phyloP scores from a whole-genome alignment of 2,329 filamentous ascomycete species.

The Arthrocladium fulminans region DNA sequence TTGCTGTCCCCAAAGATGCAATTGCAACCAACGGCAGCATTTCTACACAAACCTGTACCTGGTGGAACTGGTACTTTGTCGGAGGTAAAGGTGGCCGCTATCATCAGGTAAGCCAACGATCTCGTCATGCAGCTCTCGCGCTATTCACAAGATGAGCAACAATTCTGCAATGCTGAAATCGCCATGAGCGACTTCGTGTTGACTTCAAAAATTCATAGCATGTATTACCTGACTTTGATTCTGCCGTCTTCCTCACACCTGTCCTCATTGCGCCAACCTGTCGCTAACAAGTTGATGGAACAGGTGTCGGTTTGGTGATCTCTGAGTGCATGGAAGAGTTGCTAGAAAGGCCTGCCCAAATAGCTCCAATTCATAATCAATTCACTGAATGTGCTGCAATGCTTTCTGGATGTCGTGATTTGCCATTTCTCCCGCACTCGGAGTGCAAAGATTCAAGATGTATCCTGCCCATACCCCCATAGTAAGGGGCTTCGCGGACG shows the following conservation, averaged over 20 bases:
- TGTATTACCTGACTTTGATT: conserved; percentile 11
- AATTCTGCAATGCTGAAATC: conserved; percentile 11
- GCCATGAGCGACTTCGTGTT: conserved; percentile 3
- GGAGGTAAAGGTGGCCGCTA: not conserved
- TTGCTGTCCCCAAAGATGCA: no score
- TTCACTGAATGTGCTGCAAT: no score
- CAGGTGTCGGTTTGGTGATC: not conserved
- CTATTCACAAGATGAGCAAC: conserved; percentile 3
- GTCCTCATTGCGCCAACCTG: not conserved
- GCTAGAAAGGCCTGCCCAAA: not conserved
- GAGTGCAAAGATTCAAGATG: no score
- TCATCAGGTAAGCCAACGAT: conserved; percentile 24
- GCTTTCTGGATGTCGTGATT: no score
- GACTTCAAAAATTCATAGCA: conserved; percentile 9
- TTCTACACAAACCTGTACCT: not conserved
- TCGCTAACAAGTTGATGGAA: not conserved
- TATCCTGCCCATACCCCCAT: no score
- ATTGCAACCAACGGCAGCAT: not conserved
- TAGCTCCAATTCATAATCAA: no score
- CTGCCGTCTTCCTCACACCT: not conserved
- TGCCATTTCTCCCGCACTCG: no score
- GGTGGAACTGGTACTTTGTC: no score
- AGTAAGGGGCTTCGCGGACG: no score
- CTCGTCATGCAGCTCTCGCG: not conserved
- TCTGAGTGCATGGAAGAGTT: not conserved